A percentile compares a stretch with the other conserved stretches of the same genome.
Conservation (phyloP, 495 filamentous ascomycete genomes). For the Massariosphaeria phaeospora region DNA sequence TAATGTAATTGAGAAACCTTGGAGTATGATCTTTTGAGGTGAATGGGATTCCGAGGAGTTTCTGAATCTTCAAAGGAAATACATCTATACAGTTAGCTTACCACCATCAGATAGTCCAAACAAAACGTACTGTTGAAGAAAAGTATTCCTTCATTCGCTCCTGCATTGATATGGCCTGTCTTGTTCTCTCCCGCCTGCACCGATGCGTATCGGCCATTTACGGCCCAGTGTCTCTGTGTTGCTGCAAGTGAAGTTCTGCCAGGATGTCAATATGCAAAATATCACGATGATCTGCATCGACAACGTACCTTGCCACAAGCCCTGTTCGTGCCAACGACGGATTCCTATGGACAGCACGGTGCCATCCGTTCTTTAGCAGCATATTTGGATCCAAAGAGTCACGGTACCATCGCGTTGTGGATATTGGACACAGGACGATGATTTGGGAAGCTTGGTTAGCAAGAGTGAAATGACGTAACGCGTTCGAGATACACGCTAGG, state of each 20-base stretch:
- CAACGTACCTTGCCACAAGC: not conserved
- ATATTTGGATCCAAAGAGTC: no score
- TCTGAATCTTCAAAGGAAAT: slow-evolving; percentile 72
- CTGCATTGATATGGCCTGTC: slow-evolving; percentile 70
- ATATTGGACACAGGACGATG: no score
- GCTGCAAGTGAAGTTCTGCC: not conserved
- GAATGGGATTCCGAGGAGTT: slow-evolving; percentile 57
- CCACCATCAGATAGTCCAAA: not conserved
- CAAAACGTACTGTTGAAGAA: slow-evolving; percentile 77
- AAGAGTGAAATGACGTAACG: no score
- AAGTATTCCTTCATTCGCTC: slow-evolving; percentile 69
- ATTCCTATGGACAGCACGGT: not conserved
- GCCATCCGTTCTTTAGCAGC: not conserved
- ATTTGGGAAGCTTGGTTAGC: no score
- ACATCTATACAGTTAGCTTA: slow-evolving; percentile 54
- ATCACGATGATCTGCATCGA: not conserved
- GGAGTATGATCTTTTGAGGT: slow-evolving; percentile 52
- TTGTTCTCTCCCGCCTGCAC: slow-evolving; percentile 49
- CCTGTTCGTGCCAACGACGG: not conserved
- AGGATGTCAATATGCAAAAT: not conserved
- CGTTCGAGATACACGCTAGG: no score
- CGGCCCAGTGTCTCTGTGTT: not conserved
- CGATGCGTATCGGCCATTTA: slow-evolving; percentile 7
- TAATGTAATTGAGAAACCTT: slow-evolving; percentile 57
- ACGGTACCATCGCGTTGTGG: no score